Percentiles rank a stretch among this genome's conserved stretches.
Evolutionary conservation across 257 asterid species (phyloP).

Genomic region (Solanum phureja): DNA sequence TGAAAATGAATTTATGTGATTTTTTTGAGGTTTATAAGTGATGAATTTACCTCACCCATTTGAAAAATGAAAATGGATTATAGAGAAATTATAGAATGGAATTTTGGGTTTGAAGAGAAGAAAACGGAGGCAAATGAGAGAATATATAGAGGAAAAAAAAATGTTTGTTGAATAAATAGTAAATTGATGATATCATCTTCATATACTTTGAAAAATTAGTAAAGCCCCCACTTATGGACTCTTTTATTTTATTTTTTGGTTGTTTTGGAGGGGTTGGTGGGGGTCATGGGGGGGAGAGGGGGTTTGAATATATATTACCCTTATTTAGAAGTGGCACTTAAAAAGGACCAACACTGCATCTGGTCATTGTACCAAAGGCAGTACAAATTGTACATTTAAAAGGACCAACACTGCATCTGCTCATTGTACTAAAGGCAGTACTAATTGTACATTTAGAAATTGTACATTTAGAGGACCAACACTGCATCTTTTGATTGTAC

Average conservation of each 20-base stretch:
- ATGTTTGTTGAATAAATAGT: background rate
- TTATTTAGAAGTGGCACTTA: too few species aligned
- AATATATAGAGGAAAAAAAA: constrained; percentile 28
- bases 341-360: too few species aligned
- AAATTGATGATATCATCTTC: background rate
- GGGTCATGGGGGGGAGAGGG: too few species aligned
- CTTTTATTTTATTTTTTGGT: background rate
- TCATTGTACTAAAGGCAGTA: too few species aligned
- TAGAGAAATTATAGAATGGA: background rate
- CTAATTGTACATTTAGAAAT: too few species aligned
- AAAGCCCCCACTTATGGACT: background rate
- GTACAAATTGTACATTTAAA: too few species aligned
- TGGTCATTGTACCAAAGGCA: too few species aligned
- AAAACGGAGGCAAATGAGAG: constrained; percentile 44
- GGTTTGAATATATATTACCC: background rate
- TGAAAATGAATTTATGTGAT: background rate
- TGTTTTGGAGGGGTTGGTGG: background rate
- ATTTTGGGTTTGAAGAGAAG: constrained; percentile 31
- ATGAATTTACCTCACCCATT: constrained; percentile 71
- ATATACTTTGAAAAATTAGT: background rate
- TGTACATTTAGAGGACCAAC: too few species aligned
- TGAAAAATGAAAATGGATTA: background rate
- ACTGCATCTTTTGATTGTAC: too few species aligned
- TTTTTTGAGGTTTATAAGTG: background rate
- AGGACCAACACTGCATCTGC: too few species aligned